phyloP scores from a whole-genome alignment of 371 early-diverging fungal species.

The Smittium culicis region DNA sequence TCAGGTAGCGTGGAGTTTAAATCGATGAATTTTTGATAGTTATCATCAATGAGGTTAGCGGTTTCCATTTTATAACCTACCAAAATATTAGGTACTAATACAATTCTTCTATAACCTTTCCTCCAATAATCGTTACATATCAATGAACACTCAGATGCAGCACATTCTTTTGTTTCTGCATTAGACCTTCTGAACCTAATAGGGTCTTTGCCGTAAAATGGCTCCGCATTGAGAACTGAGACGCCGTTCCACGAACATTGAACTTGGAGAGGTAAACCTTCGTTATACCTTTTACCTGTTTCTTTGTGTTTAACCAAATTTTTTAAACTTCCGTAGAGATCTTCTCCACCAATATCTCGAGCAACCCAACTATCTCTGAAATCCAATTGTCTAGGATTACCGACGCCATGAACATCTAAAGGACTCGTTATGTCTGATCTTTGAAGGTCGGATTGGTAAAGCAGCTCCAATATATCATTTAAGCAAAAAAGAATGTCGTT shows the following conservation, averaged over 20 bases:
- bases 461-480: conserved; percentile 34
- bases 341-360: conserved; percentile 32
- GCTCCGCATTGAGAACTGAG: conserved; percentile 27
- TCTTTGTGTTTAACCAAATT: neutral
- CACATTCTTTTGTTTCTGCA: conserved; percentile 24
- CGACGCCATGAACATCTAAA: conserved; percentile 31
- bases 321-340: conserved; percentile 15
- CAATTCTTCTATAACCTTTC: conserved; percentile 19
- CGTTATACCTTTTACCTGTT: neutral
- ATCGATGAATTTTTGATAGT: neutral
- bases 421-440: conserved; percentile 32
- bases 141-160: conserved; percentile 36
- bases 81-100: conserved; percentile 31
- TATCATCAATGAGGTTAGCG: neutral
- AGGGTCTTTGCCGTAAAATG: no score
- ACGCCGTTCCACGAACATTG: conserved; percentile 41
- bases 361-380: conserved; percentile 39
- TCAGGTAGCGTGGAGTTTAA: neutral
- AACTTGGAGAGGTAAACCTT: conserved; percentile 30
- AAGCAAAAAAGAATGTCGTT: conserved; percentile 37
- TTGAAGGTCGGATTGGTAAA: conserved; percentile 26
- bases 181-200: conserved; percentile 27
- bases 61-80: conserved; percentile 25
- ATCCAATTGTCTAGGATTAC: no score
- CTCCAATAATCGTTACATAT: conserved; percentile 34